Evolutionary conservation across 75 land plant genomes (phyloP), one percentile per base, ranked within the genome.

Genomic region (Pinus taeda): DNA sequence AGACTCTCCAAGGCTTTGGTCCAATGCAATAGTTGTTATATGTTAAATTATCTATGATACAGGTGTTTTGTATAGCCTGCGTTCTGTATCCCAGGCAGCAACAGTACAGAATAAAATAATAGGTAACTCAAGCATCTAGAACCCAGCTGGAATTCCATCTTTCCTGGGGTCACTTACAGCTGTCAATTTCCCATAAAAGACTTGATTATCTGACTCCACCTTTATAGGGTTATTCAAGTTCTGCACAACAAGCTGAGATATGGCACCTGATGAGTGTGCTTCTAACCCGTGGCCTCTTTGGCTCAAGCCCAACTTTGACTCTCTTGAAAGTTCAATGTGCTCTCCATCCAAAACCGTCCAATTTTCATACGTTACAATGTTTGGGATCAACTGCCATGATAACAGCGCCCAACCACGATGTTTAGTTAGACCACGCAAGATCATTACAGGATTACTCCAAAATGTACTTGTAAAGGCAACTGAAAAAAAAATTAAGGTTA

Each of bases 101-200:
- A 45, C 8, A 45, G 49, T 45, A 45, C 49, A 45, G 8, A 45
- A 45, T 45, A 8, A 45, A 45, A 8, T 45, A 8, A 6, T 6
- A 6, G 7, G 8, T 8, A 45, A 45, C 7, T 45, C 49, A 45
- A 45, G 49, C 1, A 45, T 45, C 49, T 45, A 60, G 64, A 79
- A 76, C 13, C 90, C 90, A 18, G 95, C 91, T 33, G 97, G 97
- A 26, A 33, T 73, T 13, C 95, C 93, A 60, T 87, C 88, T 79
- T 96, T 96, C 75, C 97, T 77, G 58, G 86, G 89, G 79, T 96
- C 99, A 79, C 95, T 92, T 0, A 96, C 93, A 42, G 95, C 97
- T 12, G 85, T 94, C 15, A 96, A 82, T 39, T 81, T 80, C 37
- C 99, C 99, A 78, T 74, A 86, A 66, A 77, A 81, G 21, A 80